Conservation (phyloP, 140 eudicot species). For the Stevia rebaudiana region DNA sequence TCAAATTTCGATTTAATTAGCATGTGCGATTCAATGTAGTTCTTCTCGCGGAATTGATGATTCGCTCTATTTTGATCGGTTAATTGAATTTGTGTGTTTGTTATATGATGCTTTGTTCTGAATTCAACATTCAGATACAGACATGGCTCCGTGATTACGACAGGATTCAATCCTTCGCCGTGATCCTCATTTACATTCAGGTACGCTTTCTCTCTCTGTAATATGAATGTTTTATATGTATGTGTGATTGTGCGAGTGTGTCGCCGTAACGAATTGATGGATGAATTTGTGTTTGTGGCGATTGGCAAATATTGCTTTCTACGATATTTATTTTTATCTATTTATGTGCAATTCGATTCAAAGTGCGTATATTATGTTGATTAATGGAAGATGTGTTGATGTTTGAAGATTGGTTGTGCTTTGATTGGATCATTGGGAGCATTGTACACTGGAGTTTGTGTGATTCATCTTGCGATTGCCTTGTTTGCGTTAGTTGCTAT, state of each 20-base stretch:
- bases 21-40: slow-evolving; percentile 20
- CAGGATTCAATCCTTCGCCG: slow-evolving; percentile 67
- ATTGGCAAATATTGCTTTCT: neutral
- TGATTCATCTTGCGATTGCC: slow-evolving; percentile 59
- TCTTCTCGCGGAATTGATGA: slow-evolving; percentile 11
- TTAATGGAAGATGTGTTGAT: slow-evolving; percentile 18
- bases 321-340: neutral
- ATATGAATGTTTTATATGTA: neutral
- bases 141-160: slow-evolving; percentile 90
- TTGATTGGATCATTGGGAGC: slow-evolving; percentile 93
- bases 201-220: slow-evolving; percentile 20
- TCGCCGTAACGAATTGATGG: neutral
- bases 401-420: slow-evolving; percentile 71
- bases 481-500: slow-evolving; percentile 80
- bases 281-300: slow-evolving; percentile 1
- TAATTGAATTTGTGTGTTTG: slow-evolving; percentile 9
- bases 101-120: slow-evolving; percentile 62
- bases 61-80: slow-evolving; percentile 8
- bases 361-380: neutral
- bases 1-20: neutral
- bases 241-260: neutral
- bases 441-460: slow-evolving; percentile 65
- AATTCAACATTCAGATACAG: slow-evolving; percentile 43
- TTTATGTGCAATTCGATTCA: neutral
- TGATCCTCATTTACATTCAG: slow-evolving; percentile 63